Conservation (phyloP, 257 asterid species). For the Nyctanthes arbortristis region DNA sequence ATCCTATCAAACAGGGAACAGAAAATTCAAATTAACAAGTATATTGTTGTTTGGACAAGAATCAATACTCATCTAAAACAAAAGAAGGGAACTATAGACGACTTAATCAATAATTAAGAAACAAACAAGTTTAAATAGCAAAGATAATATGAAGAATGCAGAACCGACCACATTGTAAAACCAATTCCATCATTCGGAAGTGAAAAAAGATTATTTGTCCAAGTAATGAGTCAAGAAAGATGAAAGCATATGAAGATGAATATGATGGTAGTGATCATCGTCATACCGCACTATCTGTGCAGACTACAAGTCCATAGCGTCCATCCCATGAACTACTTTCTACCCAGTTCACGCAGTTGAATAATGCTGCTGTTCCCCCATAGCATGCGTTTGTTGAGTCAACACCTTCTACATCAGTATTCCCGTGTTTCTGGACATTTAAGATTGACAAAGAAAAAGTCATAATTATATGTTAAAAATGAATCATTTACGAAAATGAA, state of each 20-base stretch:
- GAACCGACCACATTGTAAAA: too few species aligned
- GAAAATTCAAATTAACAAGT: constrained; percentile 13
- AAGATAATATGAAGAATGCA: background rate
- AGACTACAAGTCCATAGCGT: constrained; percentile 96
- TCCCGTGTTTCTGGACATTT: constrained; percentile 73
- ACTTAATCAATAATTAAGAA: constrained; percentile 2
- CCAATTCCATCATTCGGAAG: background rate
- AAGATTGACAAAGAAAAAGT: constrained; percentile 18
- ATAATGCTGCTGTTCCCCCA: constrained; percentile 98
- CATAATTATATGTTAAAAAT: constrained; percentile 18
- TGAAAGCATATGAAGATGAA: constrained; percentile 14
- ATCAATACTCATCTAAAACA: background rate
- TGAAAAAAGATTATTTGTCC: background rate
- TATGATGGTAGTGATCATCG: too few species aligned
- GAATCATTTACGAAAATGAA: background rate
- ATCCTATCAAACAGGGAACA: background rate
- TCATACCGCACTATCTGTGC: constrained; percentile 98
- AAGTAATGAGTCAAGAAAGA: background rate
- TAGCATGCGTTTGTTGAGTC: constrained; percentile 98
- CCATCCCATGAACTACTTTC: constrained; percentile 99
- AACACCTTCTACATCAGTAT: constrained; percentile 97
- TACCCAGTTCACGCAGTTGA: constrained; percentile 97
- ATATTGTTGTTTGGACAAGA: background rate
- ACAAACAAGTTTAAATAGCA: background rate
- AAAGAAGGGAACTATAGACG: background rate